Evolutionary conservation across 495 filamentous ascomycete species (phyloP), one percentile per base, ranked within the genome.

Genomic region (Penicillium longicatenatum): DNA sequence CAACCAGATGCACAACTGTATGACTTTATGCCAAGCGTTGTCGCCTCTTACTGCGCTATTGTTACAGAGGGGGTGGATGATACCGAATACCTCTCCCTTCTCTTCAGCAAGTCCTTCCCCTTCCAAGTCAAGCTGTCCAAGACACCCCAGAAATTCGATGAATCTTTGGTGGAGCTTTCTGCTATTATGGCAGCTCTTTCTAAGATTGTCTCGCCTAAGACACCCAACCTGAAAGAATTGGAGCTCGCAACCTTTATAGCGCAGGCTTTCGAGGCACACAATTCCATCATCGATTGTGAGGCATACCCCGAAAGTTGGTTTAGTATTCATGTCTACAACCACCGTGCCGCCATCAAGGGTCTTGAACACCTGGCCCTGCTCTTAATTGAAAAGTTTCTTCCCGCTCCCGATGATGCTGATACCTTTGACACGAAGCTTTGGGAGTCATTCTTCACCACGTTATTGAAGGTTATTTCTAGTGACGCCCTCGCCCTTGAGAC

Each of bases 241-340:
- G 90, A 96, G 46, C 82, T 95, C 42, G 79, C 89, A 24, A 82
- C 82, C 2, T 84, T 96, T 35, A 69, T 98, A 20, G 85, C 87
- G 57, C 85, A 89, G 56, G 83, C 85, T 4, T 62, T 80, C 8
- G 86, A 91, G 57, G 89, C 94, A 5, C 89, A 95, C 64, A 89
- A 90, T 69, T 96, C 91, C 51, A 92, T 98, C 52, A 75, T 98
- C 5, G 82, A 87, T 54, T 91, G 92, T 60, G 91, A 95, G 59
- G 90, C 95, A 1, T 99, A 97, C 71, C 94, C 94, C 3, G 80
- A 83, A 31, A 83, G 77, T 61, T 98, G 94, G 95, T 81, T 99
- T 37, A 96, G 91, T 68, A 83, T 96, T 37, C 91, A 96, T 70
- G 91, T 97, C 41, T 96, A 91, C 70, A 92, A 99, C 66, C 94